These are phyloP conservation scores for Cercospora brassicicola DNA, from an alignment of 2,329 filamentous ascomycete genomes.

Conservation along the genomic window DNA sequence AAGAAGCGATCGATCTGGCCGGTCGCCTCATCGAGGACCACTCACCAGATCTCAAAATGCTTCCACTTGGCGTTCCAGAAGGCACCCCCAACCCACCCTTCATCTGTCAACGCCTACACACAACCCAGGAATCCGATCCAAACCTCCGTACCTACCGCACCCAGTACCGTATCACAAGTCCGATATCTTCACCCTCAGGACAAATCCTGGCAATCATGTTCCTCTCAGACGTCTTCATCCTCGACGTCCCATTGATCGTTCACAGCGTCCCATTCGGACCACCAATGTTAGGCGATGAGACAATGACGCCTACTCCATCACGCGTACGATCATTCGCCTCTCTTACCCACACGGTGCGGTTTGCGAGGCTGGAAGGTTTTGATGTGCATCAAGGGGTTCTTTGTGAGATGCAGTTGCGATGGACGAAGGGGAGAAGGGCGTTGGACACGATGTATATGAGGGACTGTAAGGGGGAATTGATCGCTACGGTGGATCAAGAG, in stretches of 20 bases:
- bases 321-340: neutral
- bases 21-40: neutral
- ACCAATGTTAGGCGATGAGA: neutral
- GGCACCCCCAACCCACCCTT: neutral
- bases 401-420: neutral
- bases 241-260: constrained; percentile 2
- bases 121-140: neutral
- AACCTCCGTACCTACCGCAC: neutral
- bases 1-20: neutral
- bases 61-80: neutral
- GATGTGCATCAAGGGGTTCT: constrained; percentile 1
- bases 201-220: constrained; percentile 4
- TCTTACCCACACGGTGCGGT: neutral
- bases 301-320: neutral
- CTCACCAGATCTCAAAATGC: neutral
- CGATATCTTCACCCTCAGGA: neutral
- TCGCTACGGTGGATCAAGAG: constrained; percentile 11
- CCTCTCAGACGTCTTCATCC: neutral
- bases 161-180: neutral
- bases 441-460: neutral
- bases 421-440: constrained; percentile 1
- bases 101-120: neutral
- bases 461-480: constrained; percentile 1
- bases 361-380: constrained; percentile 1
- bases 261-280: constrained; percentile 2